These are phyloP conservation scores for Mycena sanguinolenta DNA, from an alignment of 768 basidiomycete genomes.

Conservation along the genomic window DNA sequence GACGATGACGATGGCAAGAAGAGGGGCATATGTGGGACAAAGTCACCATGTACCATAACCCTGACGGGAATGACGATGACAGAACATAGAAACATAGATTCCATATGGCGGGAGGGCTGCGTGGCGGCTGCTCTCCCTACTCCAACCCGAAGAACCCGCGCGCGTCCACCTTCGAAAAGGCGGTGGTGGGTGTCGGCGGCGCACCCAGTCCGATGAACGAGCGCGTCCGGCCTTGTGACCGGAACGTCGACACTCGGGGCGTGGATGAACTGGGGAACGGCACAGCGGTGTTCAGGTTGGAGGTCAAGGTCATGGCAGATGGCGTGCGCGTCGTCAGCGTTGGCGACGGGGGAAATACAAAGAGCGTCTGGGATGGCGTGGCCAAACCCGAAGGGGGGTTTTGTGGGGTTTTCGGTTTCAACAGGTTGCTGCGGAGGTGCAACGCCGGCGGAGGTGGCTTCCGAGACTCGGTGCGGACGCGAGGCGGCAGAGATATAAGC, in stretches of 20 bases:
- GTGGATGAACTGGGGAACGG: slow-evolving; percentile 69
- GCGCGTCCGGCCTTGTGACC: slow-evolving; percentile 73
- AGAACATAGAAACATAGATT: slow-evolving; percentile 37
- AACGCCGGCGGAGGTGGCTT: slow-evolving; percentile 71
- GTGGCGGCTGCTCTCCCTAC: slow-evolving; percentile 34
- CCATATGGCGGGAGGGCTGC: slow-evolving; percentile 19
- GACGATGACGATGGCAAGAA: slow-evolving; percentile 28
- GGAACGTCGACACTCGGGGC: slow-evolving; percentile 79
- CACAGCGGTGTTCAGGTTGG: slow-evolving; percentile 59
- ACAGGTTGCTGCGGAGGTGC: slow-evolving; percentile 57
- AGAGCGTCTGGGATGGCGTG: slow-evolving; percentile 86
- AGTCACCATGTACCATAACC: slow-evolving; percentile 28
- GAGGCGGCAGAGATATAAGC: slow-evolving; percentile 49
- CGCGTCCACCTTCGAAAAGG: slow-evolving; percentile 86
- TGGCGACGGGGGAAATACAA: slow-evolving; percentile 88
- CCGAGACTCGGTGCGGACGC: slow-evolving; percentile 66
- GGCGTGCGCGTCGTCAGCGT: slow-evolving; percentile 74
- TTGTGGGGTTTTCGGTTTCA: slow-evolving; percentile 48
- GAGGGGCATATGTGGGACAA: slow-evolving; percentile 15
- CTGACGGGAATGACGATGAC: slow-evolving; percentile 1
- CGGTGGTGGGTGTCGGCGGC: slow-evolving; percentile 82
- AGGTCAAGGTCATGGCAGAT: slow-evolving; percentile 86
- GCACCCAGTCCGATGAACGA: slow-evolving; percentile 81
- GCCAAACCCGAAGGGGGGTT: slow-evolving; percentile 48
- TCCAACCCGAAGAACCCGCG: slow-evolving; percentile 81